Evolutionary conservation across 495 filamentous ascomycete species (phyloP).

Genomic region (Xylaria castorea): DNA sequence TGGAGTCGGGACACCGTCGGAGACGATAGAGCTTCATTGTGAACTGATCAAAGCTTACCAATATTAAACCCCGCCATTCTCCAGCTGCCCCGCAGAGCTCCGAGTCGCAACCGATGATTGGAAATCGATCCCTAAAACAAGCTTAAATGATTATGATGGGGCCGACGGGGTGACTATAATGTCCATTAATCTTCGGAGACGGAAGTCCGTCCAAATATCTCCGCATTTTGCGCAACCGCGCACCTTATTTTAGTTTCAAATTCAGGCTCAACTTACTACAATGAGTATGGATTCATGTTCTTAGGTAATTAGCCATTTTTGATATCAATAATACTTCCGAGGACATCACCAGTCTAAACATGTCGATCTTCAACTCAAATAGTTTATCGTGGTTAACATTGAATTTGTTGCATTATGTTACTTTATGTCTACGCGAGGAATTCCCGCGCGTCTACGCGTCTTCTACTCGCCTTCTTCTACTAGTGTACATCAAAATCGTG

Average conservation of each 20-base stretch:
- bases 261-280: no score
- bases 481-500: conserved; percentile 23
- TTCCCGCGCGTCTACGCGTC: background rate
- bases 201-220: conserved; percentile 21
- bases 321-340: background rate
- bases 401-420: conserved; percentile 12
- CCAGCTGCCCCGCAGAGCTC: conserved; percentile 21
- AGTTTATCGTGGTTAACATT: background rate
- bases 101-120: background rate
- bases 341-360: background rate
- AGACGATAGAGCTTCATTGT: conserved; percentile 18
- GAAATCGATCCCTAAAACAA: background rate
- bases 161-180: background rate
- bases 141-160: conserved; percentile 2
- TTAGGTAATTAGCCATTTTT: background rate
- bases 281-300: background rate
- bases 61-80: conserved; percentile 19
- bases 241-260: background rate
- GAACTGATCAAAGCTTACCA: conserved; percentile 22
- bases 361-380: background rate
- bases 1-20: conserved; percentile 22
- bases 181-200: conserved; percentile 7
- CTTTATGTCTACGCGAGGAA: conserved; percentile 5
- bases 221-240: background rate
- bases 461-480: background rate